phyloP scores from a whole-genome alignment of 179 eudicot species.

The Beta corolliflora region DNA sequence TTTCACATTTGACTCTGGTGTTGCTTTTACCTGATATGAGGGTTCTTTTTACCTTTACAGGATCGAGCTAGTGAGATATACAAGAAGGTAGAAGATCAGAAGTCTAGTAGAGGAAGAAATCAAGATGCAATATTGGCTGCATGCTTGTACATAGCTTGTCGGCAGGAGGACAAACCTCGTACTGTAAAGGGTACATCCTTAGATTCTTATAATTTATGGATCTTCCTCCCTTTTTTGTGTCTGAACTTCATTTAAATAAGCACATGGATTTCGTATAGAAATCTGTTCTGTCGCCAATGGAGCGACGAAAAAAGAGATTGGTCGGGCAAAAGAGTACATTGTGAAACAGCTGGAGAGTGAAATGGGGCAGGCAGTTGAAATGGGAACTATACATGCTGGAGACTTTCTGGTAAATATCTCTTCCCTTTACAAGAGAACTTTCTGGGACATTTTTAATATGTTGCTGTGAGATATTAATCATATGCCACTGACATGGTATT shows the following conservation, averaged over 20 bases:
- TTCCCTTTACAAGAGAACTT: not conserved
- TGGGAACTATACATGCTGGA: conserved; percentile 93
- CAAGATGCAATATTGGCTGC: conserved; percentile 98
- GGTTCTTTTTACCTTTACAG: conserved; percentile 32
- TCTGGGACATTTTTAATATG: not conserved
- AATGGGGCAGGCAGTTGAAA: conserved; percentile 83
- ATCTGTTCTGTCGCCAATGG: conserved; percentile 99
- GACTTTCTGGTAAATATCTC: conserved; percentile 71
- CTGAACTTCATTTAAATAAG: conserved; percentile 47
- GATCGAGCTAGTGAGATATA: conserved; percentile 98
- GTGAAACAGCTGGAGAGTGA: conserved; percentile 90
- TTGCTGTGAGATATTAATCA: not conserved
- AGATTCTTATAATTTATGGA: conserved; percentile 31
- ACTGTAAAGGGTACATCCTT: conserved; percentile 88
- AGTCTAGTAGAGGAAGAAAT: conserved; percentile 93
- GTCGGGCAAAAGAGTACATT: conserved; percentile 88
- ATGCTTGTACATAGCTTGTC: conserved; percentile 90
- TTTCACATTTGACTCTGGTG: not conserved
- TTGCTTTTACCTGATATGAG: conserved; percentile 6
- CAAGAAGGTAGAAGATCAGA: conserved; percentile 97
- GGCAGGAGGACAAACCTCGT: conserved; percentile 95
- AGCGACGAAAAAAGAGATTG: conserved; percentile 94
- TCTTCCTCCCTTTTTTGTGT: conserved; percentile 46
- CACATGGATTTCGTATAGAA: conserved; percentile 70
- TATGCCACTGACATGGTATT: conserved; percentile 12